Evolutionary conservation across 192 early-diverging fungal species (phyloP), one percentile per base, ranked within the genome.

Genomic region (Phycomyces nitens): DNA sequence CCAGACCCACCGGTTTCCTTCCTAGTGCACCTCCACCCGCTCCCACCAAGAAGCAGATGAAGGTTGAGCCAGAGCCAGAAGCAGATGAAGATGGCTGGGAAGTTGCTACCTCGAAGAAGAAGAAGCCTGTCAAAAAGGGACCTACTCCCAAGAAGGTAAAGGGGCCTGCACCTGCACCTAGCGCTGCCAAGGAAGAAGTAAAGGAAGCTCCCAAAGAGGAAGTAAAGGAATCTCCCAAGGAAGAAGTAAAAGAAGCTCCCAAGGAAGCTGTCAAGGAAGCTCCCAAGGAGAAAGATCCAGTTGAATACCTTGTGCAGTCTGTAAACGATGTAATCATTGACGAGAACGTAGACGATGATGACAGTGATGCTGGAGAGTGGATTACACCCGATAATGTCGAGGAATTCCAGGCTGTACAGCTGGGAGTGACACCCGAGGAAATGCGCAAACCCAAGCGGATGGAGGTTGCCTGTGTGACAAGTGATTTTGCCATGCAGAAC

Each of bases 401-500:
- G 41, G 75, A 87, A 68, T 81, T 82, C 64, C 88, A 91, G 62
- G 81, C 80, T 23, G 71, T 71, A 20, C 79, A 71, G 47, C 78
- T 80, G 15, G 82, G 80, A 56, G 83, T 83, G 20, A 72, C 81
- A 57, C 72, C 69, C 52, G 71, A 75, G 16, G 75, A 71, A 1
- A 51, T 63, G 7, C 65, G 43, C 23, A 75, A 73, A 26, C 51
- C 64, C 34, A 40, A 66, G 2, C 14, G 60, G n/a, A 79, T 92
- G 63, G 68, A 80, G n/a, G 93, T 95, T 5, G 94, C 90, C 16
- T 96, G 94, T 71, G 89, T 92, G 42, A 94, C 95, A 0, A 73
- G 81, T 11, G 95, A 98, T 80, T 98, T 93, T 69, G 94, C 95
- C 24, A 94, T 97, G 90, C 93, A 98, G 80, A 99, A 99, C 75